A percentile compares a stretch with the other conserved stretches of the same genome.
phyloP scores from a whole-genome alignment of 345 rosid species.

The Xanthoceras sorbifolium region DNA sequence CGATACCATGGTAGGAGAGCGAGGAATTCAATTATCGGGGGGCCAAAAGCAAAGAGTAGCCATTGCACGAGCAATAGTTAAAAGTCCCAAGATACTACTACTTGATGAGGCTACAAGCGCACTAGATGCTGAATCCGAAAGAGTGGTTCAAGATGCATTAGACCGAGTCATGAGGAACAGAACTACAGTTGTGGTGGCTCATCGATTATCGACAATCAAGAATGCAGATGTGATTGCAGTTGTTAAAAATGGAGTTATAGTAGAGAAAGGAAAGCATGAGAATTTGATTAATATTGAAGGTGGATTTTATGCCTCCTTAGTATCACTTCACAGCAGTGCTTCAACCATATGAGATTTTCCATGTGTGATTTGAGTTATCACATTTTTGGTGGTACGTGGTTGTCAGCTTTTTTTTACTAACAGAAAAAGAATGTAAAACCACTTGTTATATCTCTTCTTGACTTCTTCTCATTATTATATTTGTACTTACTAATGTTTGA shows the following conservation, averaged over 20 bases:
- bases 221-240: constrained; percentile 63
- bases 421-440: neutral
- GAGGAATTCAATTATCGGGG: constrained; percentile 55
- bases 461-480: neutral
- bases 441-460: neutral
- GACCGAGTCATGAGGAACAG: constrained; percentile 50
- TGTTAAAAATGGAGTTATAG: constrained; percentile 54
- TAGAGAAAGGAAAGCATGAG: constrained; percentile 61
- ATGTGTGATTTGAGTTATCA: too few species aligned
- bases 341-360: constrained; percentile 19
- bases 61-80: constrained; percentile 58
- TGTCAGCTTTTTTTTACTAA: neutral
- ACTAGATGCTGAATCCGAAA: constrained; percentile 57
- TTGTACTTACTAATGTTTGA: neutral
- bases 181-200: constrained; percentile 57
- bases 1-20: constrained; percentile 55
- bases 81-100: constrained; percentile 50
- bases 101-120: constrained; percentile 70
- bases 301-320: constrained; percentile 47
- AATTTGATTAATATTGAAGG: constrained; percentile 41
- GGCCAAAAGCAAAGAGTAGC: constrained; percentile 68
- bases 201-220: constrained; percentile 55
- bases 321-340: constrained; percentile 46
- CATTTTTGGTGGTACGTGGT: neutral
- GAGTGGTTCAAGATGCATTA: constrained; percentile 54